Base-by-base conservation (phyloP, 2,329 filamentous ascomycete species). In the Bipolaris zeicola region DNA sequence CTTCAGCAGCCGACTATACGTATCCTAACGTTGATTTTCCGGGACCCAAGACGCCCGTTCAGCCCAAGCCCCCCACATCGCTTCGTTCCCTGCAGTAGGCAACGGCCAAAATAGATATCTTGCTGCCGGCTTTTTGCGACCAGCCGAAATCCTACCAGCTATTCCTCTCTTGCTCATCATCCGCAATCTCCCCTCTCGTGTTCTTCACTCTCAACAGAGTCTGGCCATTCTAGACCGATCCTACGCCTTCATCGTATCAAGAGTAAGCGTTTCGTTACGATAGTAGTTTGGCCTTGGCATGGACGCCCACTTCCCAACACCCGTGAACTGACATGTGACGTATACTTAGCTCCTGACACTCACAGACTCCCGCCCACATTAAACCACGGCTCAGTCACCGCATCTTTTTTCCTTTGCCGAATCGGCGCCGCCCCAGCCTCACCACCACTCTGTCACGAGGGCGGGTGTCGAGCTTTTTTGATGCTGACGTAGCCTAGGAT, bases 311-410 rank as follows among this genome's bases (percentile, higher is more conserved):
- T 31, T 31, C 28, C 6, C 28, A 31, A 13, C 28, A 42, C 37
- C 53, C 50, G 42, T 20, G 20, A 56, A 37, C 42, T 31, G 42
- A 56, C 49, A 47, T 41, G 49, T 52, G 51, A 50, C 56, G 47
- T 43, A 50, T 31, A 28, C 26, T 10, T 28, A 13, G 28, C 43
- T 16, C 28, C 11, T 49, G 36, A 50, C 51, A 39, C 43, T 31
- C 33, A 39, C 34, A 20, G 31, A 36, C n/a, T 52, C 41, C 20
- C 5, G 24, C 41, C 20, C 5, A 14, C 37, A 43, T 46, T 44
- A 34, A 58, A 58, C 58, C 55, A 42, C 47, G 48, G 55, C 56
- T 58, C 47, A 47, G 52, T 58, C 55, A 52, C 55, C 55, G 55
- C 58, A 58, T 47, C 10, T 52, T 52, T 38, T 38, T 7, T 14